A percentile compares a stretch with the other conserved stretches of the same genome.
These are phyloP conservation scores for Bassia scoparia DNA, from an alignment of 148 eudicot species.

Conservation along the genomic window DNA sequence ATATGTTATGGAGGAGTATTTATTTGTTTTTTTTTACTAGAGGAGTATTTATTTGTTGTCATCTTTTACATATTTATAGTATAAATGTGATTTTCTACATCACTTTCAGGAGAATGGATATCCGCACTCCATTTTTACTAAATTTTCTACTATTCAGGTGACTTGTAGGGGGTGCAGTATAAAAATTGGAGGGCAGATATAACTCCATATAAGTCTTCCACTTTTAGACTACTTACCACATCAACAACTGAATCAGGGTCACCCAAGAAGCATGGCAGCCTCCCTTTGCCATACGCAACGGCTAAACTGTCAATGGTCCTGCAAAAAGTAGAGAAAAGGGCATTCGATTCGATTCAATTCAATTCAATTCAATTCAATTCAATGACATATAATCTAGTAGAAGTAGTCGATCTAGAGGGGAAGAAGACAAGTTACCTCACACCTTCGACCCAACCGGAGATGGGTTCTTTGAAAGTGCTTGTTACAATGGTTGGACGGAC, in stretches of 20 bases:
- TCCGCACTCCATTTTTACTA: no score
- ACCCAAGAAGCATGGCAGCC: constrained; percentile 45
- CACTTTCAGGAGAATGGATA: no score
- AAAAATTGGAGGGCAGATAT: no score
- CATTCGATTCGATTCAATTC: not conserved
- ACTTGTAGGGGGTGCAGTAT: no score
- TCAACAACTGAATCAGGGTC: constrained; percentile 42
- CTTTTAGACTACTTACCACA: constrained; percentile 36
- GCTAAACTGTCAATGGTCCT: constrained; percentile 65
- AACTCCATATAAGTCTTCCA: no score
- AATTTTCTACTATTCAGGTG: no score
- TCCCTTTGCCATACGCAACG: constrained; percentile 68
- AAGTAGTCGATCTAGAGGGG: not conserved
- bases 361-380: not conserved
- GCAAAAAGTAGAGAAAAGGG: not conserved
- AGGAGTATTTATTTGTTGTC: no score
- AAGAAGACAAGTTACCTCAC: constrained; percentile 39
- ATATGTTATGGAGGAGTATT: no score
- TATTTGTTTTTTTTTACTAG: no score
- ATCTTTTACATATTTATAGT: no score
- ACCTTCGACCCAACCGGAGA: constrained; percentile 96
- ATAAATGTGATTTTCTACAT: no score
- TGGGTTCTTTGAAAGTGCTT: constrained; percentile 81
- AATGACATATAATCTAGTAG: not conserved
- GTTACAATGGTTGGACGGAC: constrained; percentile 83